Evolutionary conservation across 805 yeast genomes (phyloP), one percentile per base, ranked within the genome.

Genomic region (Wickerhamiella shivajii): DNA sequence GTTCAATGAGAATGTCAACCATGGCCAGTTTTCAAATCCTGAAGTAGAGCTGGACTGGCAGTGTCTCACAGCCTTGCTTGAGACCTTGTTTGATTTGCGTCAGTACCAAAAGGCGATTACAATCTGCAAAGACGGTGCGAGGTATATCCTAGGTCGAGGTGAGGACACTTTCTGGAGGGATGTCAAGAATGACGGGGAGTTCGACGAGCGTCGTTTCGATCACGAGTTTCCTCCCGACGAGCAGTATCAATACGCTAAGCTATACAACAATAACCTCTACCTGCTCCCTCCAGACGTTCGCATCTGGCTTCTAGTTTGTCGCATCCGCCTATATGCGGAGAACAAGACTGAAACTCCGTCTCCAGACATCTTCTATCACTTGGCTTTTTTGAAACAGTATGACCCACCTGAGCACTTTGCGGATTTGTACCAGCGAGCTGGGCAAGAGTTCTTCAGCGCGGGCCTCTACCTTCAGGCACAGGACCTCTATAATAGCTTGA

Each of bases 261-360:
- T 26, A 5, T n/a, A n/a, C n/a, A n/a, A n/a, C n/a, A n/a, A n/a
- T n/a, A 5, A 3, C 12, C 35, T 37, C 11, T 70, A 55, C 43
- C 53, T 64, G 6, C 55, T 90, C 14, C 97, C 97, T 2, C 72
- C 85, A 29, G 97, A 87, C 57, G 79, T 90, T 17, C 57, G 97
- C 35, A 74, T 73, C 19, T 80, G 90, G 52, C 51, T 90, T 16
- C 93, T 94, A 0, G 53, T 73, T 8, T 63, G 80, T 31, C 64
- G 98, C 38, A 56, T 90, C 20, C 71, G 73, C 36, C 56, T 24
- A 16, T 31, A 24, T 11, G 21, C 71, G 23, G 74, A 46, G 9
- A 28, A 36, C 14, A 49, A 71, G 33, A 23, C 28, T 5, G 24
- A 39, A 3, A 38, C 41, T 8, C 64, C 75, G 27, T 59, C 64